Conservation (phyloP, 768 basidiomycete species). For the Cystoderma amianthinum region DNA sequence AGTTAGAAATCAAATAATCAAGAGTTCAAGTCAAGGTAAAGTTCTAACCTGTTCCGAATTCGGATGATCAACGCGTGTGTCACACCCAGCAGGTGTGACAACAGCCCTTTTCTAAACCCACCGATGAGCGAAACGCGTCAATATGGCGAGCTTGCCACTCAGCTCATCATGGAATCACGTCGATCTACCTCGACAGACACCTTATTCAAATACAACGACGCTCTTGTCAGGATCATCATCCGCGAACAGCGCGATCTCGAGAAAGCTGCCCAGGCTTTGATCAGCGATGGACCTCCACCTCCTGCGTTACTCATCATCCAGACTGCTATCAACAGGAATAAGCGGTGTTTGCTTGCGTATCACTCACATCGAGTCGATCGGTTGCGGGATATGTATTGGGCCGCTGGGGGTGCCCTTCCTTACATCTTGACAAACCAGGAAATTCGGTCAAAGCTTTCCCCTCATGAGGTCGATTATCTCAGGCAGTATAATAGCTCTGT, state of each 20-base stretch:
- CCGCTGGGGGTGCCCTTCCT: conserved; percentile 78
- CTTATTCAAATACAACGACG: conserved; percentile 88
- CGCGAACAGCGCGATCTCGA: conserved; percentile 91
- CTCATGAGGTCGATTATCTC: conserved; percentile 58
- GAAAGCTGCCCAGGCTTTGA: conserved; percentile 35
- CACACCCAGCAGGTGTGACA: too few relatives aligned
- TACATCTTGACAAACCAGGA: conserved; percentile 68
- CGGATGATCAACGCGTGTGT: too few relatives aligned
- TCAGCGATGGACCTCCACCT: conserved; percentile 30
- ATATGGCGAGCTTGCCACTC: conserved; percentile 80
- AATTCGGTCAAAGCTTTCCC: conserved; percentile 56
- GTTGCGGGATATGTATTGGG: conserved; percentile 87
- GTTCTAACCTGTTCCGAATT: too few relatives aligned
- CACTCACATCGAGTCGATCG: conserved; percentile 81
- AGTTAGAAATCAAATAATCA: too few relatives aligned
- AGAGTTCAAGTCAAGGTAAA: too few relatives aligned
- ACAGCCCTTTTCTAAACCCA: too few relatives aligned
- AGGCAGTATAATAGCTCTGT: conserved; percentile 74
- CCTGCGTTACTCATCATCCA: conserved; percentile 75
- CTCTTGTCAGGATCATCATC: conserved; percentile 77
- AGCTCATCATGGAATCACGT: conserved; percentile 82
- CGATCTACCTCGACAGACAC: conserved; percentile 80
- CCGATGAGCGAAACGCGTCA: conserved; percentile 53
- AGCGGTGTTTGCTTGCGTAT: conserved; percentile 93
- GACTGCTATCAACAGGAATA: conserved; percentile 86